phyloP scores from a whole-genome alignment of 225 moss, liverwort and hornwort genomes.

The Neckera pumila region DNA sequence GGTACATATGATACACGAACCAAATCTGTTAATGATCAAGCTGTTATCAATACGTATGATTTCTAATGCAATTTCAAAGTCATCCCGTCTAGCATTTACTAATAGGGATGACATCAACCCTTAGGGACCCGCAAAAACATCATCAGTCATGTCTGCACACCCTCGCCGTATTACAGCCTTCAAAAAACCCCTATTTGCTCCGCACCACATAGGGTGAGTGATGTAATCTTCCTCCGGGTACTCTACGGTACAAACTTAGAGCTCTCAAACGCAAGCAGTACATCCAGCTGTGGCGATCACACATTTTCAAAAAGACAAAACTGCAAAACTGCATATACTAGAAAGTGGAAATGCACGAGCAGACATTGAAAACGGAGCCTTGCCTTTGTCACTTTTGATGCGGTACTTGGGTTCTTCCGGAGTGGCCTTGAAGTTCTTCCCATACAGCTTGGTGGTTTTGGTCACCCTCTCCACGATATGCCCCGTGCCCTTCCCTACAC shows the following conservation, averaged over 20 bases:
- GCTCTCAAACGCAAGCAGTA: background rate
- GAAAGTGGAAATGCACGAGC: background rate
- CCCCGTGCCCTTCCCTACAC: conserved; percentile 48
- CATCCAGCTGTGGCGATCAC: background rate
- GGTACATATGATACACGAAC: background rate
- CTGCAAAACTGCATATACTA: background rate
- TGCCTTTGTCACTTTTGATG: conserved; percentile 58
- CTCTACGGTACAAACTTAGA: background rate
- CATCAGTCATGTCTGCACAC: background rate
- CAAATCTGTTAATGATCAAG: background rate
- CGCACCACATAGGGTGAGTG: too few relatives aligned
- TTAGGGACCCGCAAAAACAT: background rate
- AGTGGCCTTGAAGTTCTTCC: conserved; percentile 48
- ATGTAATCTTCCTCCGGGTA: background rate
- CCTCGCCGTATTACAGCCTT: background rate
- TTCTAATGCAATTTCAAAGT: background rate
- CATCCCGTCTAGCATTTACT: background rate
- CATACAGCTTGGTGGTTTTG: conserved; percentile 42
- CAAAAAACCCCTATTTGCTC: background rate
- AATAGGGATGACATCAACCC: background rate
- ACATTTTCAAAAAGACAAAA: background rate
- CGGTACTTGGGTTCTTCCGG: conserved; percentile 57
- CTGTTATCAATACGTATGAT: background rate
- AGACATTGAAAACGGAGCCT: background rate
- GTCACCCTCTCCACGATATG: conserved; percentile 50